Conservation (phyloP, 805 yeast species). For the Nakazawaea siamensis region DNA sequence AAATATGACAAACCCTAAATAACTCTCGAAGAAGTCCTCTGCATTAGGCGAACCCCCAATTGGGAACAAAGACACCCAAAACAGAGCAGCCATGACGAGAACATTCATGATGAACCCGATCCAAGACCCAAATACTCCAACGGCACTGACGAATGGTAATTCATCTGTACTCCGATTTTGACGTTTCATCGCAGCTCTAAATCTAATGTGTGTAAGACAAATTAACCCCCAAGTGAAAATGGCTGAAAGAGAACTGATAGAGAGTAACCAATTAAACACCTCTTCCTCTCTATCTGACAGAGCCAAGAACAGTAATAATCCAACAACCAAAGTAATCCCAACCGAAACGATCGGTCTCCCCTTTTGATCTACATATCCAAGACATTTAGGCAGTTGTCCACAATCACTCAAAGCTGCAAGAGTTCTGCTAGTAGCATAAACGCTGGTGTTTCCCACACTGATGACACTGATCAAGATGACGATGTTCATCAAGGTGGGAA, state of each 20-base stretch:
- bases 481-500: too few species aligned
- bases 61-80: slow-evolving; percentile 42
- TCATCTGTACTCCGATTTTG: slow-evolving; percentile 34
- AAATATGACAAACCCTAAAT: slow-evolving; percentile 40
- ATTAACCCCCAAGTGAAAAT: slow-evolving; percentile 44
- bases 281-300: slow-evolving; percentile 48
- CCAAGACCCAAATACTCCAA: slow-evolving; percentile 34
- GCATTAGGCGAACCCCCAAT: slow-evolving; percentile 23
- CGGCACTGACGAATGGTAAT: slow-evolving; percentile 31
- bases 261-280: slow-evolving; percentile 49
- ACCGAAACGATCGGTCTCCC: slow-evolving; percentile 77
- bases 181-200: slow-evolving; percentile 34
- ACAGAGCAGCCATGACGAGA: slow-evolving; percentile 33
- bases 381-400: slow-evolving; percentile 53
- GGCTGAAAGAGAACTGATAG: slow-evolving; percentile 39
- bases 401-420: slow-evolving; percentile 45
- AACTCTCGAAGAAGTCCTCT: slow-evolving; percentile 33
- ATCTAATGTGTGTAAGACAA: slow-evolving; percentile 32
- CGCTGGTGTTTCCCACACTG: slow-evolving; percentile 45
- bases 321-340: slow-evolving; percentile 51
- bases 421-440: slow-evolving; percentile 56
- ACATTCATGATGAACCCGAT: slow-evolving; percentile 26
- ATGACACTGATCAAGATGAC: slow-evolving; percentile 40
- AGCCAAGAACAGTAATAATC: slow-evolving; percentile 52
- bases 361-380: slow-evolving; percentile 46